Evolutionary conservation across 2,329 filamentous ascomycete genomes (phyloP).

Genomic region (Aulographum hederae): DNA sequence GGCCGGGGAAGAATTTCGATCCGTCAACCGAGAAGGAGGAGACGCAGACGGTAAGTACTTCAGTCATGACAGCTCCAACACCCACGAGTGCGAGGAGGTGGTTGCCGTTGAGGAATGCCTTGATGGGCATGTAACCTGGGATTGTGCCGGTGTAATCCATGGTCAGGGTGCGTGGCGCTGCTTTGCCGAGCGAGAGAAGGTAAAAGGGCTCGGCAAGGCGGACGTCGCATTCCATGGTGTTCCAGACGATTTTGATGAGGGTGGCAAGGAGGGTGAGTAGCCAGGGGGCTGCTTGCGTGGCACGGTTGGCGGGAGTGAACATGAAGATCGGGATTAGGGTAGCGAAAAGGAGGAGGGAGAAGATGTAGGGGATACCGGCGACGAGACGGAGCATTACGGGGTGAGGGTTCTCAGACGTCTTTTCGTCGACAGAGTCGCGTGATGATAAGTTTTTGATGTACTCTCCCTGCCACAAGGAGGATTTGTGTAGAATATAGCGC

Average conservation of each 20-base stretch:
- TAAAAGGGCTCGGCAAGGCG: slow-evolving; percentile 62
- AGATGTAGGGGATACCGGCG: slow-evolving; percentile 42
- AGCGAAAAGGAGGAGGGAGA: slow-evolving; percentile 37
- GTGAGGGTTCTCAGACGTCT: slow-evolving; percentile 40
- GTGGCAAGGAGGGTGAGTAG: slow-evolving; percentile 47
- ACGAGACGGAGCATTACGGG: slow-evolving; percentile 47
- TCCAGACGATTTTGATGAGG: slow-evolving; percentile 49
- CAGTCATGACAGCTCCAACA: slow-evolving; percentile 52
- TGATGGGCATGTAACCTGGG: slow-evolving; percentile 44
- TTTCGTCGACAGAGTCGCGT: slow-evolving; percentile 23
- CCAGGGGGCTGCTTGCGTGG: slow-evolving; percentile 47
- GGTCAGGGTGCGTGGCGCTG: slow-evolving; percentile 45
- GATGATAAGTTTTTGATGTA: slow-evolving; percentile 26
- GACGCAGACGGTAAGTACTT: slow-evolving; percentile 52
- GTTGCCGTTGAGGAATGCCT: slow-evolving; percentile 44
- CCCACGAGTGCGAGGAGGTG: slow-evolving; percentile 49
- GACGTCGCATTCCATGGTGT: slow-evolving; percentile 47
- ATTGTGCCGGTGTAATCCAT: slow-evolving; percentile 59
- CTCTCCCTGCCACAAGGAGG: slow-evolving; percentile 47
- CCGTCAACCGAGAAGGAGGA: slow-evolving; percentile 50
- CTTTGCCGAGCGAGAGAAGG: slow-evolving; percentile 46
- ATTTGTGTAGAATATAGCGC: slow-evolving; percentile 53
- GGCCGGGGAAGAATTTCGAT: slow-evolving; percentile 30
- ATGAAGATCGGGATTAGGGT: slow-evolving; percentile 42
- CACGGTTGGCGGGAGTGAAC: slow-evolving; percentile 33